These are phyloP conservation scores for Volutella citrinella DNA, from an alignment of 2,329 filamentous ascomycete genomes.

Conservation along the genomic window DNA sequence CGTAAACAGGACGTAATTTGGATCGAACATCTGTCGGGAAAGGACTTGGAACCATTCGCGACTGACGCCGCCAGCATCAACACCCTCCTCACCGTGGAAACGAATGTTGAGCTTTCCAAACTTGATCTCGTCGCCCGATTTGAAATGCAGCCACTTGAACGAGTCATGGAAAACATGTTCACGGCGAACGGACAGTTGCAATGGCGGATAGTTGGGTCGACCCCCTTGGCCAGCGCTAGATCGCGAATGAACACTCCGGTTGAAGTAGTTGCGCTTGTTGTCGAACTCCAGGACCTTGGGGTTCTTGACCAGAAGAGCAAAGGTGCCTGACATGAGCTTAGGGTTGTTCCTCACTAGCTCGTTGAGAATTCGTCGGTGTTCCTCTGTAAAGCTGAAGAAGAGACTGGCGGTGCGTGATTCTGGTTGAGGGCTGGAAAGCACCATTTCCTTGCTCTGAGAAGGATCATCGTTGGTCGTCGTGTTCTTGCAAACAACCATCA, in stretches of 20 bases:
- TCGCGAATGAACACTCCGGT: constrained; percentile 76
- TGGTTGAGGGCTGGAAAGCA: constrained; percentile 69
- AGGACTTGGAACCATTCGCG: constrained; percentile 99
- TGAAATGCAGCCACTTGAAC: constrained; percentile 98
- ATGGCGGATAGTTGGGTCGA: constrained; percentile 65
- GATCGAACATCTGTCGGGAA: constrained; percentile 97
- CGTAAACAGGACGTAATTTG: constrained; percentile 94
- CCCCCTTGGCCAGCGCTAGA: constrained; percentile 65
- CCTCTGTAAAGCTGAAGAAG: constrained; percentile 97
- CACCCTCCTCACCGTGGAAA: constrained; percentile 95
- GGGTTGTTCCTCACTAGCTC: constrained; percentile 96
- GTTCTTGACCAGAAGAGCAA: constrained; percentile 94
- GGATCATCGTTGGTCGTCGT: constrained; percentile 74
- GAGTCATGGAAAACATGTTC: constrained; percentile 98
- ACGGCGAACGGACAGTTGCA: constrained; percentile 86
- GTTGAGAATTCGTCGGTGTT: constrained; percentile 95
- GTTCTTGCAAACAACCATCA: constrained; percentile 99
- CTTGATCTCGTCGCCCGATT: constrained; percentile 95
- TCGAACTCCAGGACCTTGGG: constrained; percentile 98
- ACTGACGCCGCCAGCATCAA: constrained; percentile 95
- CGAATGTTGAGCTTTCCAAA: constrained; percentile 97
- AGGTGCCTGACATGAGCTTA: constrained; percentile 97
- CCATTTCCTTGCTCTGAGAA: constrained; percentile 61
- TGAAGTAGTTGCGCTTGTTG: constrained; percentile 99
- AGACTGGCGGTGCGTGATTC: constrained; percentile 81